Conservation (phyloP, 1,139 yeast genomes). For the Sugiyamaella sp. region DNA sequence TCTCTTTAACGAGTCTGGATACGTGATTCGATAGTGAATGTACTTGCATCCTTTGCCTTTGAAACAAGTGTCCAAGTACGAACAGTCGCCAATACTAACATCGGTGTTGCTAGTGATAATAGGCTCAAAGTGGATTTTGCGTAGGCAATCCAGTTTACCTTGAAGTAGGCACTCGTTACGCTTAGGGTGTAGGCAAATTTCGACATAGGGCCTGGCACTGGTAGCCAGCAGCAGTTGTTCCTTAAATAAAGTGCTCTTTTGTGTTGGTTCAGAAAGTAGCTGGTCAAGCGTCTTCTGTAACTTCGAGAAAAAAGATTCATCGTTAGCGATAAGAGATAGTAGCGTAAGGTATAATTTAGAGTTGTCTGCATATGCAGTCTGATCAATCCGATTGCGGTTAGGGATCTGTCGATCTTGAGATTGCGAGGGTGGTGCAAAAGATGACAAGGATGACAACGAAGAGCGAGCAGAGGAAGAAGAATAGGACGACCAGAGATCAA, state of each 20-base stretch:
- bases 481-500: conserved; percentile 8
- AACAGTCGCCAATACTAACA: conserved; percentile 79
- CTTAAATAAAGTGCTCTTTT: conserved; percentile 22
- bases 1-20: conserved; percentile 30
- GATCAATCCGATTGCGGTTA: conserved; percentile 7
- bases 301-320: conserved; percentile 21
- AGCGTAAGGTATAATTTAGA: conserved; percentile 13
- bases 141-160: conserved; percentile 39
- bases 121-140: conserved; percentile 42
- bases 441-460: neutral
- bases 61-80: conserved; percentile 91
- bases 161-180: conserved; percentile 31
- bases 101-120: conserved; percentile 56
- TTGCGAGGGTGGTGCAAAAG: neutral
- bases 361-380: conserved; percentile 14
- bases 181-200: conserved; percentile 29
- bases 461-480: neutral
- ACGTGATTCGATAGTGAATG: conserved; percentile 66
- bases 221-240: conserved; percentile 25
- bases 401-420: neutral
- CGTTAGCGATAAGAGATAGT: conserved; percentile 18
- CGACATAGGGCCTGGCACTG: conserved; percentile 26
- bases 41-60: conserved; percentile 79
- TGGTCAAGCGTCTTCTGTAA: conserved; percentile 24
- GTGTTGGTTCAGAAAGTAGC: conserved; percentile 26